Evolutionary conservation across 2,329 filamentous ascomycete genomes (phyloP).

Genomic region (Zasmidium angulare): DNA sequence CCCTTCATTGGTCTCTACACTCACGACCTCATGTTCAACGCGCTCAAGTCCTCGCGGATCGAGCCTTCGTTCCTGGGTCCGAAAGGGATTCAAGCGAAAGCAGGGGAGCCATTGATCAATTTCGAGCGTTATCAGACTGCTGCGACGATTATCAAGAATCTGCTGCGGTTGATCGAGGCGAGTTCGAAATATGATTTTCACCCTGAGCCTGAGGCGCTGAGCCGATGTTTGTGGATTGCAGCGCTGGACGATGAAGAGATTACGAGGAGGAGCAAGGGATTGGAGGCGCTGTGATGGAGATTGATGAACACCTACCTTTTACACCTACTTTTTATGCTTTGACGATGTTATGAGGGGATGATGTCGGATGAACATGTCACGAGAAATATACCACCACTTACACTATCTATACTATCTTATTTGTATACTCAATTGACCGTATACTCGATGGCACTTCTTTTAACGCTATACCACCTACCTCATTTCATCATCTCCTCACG

Average conservation of each 20-base stretch:
- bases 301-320: background rate
- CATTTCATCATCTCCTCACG: too few relatives aligned
- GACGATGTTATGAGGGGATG: too few relatives aligned
- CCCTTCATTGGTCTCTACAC: conserved; percentile 81
- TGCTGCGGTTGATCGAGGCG: conserved; percentile 75
- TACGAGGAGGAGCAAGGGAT: conserved; percentile 28
- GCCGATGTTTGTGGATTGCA: conserved; percentile 82
- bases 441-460: background rate
- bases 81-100: too few relatives aligned
- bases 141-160: conserved; percentile 74
- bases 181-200: conserved; percentile 73
- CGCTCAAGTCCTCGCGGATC: conserved; percentile 74
- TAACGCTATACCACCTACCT: too few relatives aligned
- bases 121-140: conserved; percentile 79
- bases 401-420: too few relatives aligned
- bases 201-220: conserved; percentile 73
- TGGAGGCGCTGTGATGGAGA: conserved; percentile 22
- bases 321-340: too few relatives aligned
- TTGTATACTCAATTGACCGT: too few relatives aligned
- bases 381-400: too few relatives aligned
- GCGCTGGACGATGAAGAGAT: conserved; percentile 77
- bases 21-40: conserved; percentile 79
- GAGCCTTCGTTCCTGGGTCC: conserved; percentile 47
- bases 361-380: too few relatives aligned
- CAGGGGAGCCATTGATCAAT: conserved; percentile 74